phyloP scores from a whole-genome alignment of 192 early-diverging fungal genomes.

The Coemansia sp. region DNA sequence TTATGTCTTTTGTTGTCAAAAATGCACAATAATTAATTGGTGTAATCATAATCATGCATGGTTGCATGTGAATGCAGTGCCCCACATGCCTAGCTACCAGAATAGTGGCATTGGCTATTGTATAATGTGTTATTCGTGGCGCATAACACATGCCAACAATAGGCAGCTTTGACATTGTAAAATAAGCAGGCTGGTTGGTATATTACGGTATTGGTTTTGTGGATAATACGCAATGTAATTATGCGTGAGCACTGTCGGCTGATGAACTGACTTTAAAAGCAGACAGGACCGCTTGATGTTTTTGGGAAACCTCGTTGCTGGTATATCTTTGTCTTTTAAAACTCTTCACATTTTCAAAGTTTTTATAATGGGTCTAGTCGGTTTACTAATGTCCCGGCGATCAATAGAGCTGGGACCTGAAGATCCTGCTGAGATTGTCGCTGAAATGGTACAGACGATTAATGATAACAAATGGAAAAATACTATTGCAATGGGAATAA shows the following conservation, averaged over 20 bases:
- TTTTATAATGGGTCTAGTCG: background rate
- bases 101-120: background rate
- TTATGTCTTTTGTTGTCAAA: no score
- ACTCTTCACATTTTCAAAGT: background rate
- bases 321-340: background rate
- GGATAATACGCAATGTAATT: background rate
- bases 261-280: background rate
- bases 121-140: background rate
- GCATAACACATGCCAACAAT: background rate
- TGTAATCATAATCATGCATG: background rate
- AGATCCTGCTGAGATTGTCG: background rate
- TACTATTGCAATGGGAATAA: background rate
- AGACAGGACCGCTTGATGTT: background rate
- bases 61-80: background rate
- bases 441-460: background rate
- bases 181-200: background rate
- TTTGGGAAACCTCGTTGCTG: background rate
- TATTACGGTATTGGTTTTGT: background rate
- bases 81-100: background rate
- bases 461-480: background rate
- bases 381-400: background rate
- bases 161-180: no score
- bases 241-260: background rate
- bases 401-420: slow-evolving; percentile 10
- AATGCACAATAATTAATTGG: no score